Percentiles rank a stretch among this genome's conserved stretches.
These are phyloP conservation scores for Annulohypoxylon maeteangense DNA, from an alignment of 495 filamentous ascomycete genomes.

Conservation along the genomic window DNA sequence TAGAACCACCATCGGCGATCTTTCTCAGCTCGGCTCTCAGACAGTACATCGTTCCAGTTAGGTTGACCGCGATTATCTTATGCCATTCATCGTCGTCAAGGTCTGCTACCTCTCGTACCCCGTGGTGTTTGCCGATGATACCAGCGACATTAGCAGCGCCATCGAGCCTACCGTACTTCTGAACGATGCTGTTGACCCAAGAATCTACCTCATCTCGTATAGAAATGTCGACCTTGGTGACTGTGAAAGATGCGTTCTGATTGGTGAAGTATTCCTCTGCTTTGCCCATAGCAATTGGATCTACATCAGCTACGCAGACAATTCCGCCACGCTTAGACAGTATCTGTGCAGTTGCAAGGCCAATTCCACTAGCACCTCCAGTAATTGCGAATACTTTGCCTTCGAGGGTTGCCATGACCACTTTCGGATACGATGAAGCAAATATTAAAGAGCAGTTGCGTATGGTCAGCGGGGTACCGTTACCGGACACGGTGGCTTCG, in stretches of 20 bases:
- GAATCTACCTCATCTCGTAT: conserved; percentile 49
- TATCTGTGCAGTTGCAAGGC: conserved; percentile 64
- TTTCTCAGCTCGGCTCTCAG: conserved; percentile 63
- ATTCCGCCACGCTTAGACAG: conserved; percentile 60
- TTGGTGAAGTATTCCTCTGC: conserved; percentile 45
- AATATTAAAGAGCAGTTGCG: neutral
- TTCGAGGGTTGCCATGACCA: conserved; percentile 38
- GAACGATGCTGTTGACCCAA: conserved; percentile 50
- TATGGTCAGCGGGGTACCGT: conserved; percentile 17
- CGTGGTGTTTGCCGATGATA: conserved; percentile 49
- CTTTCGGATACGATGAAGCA: neutral
- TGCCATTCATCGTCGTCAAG: conserved; percentile 63
- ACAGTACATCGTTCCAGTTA: conserved; percentile 68
- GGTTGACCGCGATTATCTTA: conserved; percentile 63
- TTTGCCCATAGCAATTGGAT: conserved; percentile 50
- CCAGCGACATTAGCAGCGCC: conserved; percentile 71
- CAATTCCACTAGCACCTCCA: conserved; percentile 66
- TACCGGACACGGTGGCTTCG: neutral
- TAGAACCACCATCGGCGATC: conserved; percentile 58
- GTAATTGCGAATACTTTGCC: conserved; percentile 65
- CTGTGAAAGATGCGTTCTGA: conserved; percentile 41
- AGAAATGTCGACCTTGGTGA: conserved; percentile 49
- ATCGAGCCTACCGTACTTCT: conserved; percentile 57
- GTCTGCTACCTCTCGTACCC: conserved; percentile 45
- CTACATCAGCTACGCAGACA: conserved; percentile 65